Percentiles rank a stretch among this genome's conserved stretches.
Evolutionary conservation across 352 stramenopile genomes (phyloP).

Genomic region (Phytophthora capsici): DNA sequence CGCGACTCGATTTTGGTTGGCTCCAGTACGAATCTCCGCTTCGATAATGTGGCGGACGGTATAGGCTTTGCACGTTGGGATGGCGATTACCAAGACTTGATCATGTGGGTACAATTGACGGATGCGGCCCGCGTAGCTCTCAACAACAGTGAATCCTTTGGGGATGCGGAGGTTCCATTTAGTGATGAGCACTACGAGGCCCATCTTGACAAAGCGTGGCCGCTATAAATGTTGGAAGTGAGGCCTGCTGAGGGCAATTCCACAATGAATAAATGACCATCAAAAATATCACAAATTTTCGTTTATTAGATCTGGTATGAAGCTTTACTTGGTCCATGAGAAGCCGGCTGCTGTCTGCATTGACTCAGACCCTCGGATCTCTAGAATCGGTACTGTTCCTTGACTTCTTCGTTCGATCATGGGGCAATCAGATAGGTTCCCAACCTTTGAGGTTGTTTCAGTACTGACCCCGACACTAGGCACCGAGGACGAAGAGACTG

Average conservation of each 20-base stretch:
- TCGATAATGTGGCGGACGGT: not conserved
- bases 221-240: not conserved
- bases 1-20: too few relatives aligned
- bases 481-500: constrained; percentile 14
- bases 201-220: constrained; percentile 1
- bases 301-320: too few relatives aligned
- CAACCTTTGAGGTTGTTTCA: not conserved
- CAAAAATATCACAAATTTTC: too few relatives aligned
- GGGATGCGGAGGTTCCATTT: not conserved
- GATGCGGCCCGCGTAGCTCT: constrained; percentile 5
- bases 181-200: constrained; percentile 7
- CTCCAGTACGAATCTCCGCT: constrained; percentile 8
- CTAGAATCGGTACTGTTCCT: constrained; percentile 40
- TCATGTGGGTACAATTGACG: constrained; percentile 22
- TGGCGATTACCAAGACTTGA: constrained; percentile 9
- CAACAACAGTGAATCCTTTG: constrained; percentile 11
- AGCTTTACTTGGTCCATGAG: constrained; percentile 21
- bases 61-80: not conserved
- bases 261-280: too few relatives aligned
- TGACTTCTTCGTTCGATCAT: constrained; percentile 54
- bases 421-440: constrained; percentile 29
- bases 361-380: constrained; percentile 38
- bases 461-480: constrained; percentile 2
- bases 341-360: constrained; percentile 16
- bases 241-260: not conserved